Evolutionary conservation across 305 asterid species (phyloP).

Genomic region (Fraxinus xanthoxyloides): DNA sequence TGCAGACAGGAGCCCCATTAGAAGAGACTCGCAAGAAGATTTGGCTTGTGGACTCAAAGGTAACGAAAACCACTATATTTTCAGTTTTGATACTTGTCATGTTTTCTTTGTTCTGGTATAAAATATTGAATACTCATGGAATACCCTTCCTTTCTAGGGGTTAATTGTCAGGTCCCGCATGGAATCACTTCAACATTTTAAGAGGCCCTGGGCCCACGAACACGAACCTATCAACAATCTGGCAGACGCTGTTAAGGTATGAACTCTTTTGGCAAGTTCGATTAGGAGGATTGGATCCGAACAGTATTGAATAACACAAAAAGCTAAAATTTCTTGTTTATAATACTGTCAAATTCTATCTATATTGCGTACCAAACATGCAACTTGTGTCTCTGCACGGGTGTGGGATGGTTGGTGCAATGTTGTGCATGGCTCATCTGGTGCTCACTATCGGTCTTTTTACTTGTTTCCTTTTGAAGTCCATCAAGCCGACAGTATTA

Average conservation of each 20-base stretch:
- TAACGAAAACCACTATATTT: background rate
- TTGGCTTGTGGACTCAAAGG: background rate
- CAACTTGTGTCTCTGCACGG: background rate
- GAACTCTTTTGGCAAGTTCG: background rate
- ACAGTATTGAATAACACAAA: background rate
- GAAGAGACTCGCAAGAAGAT: background rate
- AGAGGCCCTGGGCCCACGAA: background rate
- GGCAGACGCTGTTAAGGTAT: background rate
- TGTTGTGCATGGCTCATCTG: background rate
- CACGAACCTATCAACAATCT: background rate
- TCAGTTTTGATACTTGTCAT: background rate
- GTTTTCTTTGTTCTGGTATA: background rate
- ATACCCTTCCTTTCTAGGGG: background rate
- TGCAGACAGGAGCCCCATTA: background rate
- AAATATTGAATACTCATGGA: background rate
- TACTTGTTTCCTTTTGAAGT: conserved; percentile 25
- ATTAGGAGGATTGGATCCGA: background rate
- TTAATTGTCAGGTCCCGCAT: background rate
- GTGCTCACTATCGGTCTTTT: background rate
- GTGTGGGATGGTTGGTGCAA: background rate
- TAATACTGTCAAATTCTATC: background rate
- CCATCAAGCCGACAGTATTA: conserved; percentile 53
- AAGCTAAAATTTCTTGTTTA: background rate
- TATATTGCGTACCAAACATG: background rate
- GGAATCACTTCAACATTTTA: background rate